Conservation (phyloP, 2,329 filamentous ascomycete species). For the Trichoderma harzianum region DNA sequence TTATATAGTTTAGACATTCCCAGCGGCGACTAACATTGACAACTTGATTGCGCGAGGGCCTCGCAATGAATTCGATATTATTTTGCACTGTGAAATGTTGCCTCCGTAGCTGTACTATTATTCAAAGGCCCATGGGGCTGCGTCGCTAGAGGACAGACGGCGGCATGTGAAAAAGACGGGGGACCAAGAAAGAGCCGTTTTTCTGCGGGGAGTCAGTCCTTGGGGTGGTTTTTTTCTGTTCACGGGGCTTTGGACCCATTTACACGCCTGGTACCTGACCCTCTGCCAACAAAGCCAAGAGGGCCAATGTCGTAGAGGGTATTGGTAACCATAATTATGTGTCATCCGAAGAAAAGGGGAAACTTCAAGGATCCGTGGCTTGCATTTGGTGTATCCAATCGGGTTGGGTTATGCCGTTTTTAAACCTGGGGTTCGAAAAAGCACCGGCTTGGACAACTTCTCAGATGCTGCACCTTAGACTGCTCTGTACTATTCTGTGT, state of each 20-base stretch:
- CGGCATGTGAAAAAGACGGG: conserved; percentile 13
- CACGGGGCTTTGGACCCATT: neutral
- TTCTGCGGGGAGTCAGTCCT: neutral
- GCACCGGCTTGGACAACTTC: neutral
- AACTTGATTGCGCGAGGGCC: neutral
- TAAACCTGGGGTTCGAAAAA: conserved; percentile 4
- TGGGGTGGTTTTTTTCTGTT: neutral
- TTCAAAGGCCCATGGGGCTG: neutral
- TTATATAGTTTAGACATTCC: conserved; percentile 43
- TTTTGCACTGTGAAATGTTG: neutral
- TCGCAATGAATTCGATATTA: neutral
- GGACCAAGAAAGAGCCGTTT: neutral
- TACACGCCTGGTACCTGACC: neutral
- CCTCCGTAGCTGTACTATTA: neutral
- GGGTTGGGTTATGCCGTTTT: neutral
- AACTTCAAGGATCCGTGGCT: neutral
- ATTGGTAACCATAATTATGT: neutral
- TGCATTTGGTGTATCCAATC: neutral
- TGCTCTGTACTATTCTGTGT: neutral
- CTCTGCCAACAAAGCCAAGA: neutral
- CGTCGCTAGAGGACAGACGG: neutral
- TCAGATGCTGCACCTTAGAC: neutral
- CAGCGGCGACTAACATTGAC: neutral
- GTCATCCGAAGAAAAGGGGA: neutral
- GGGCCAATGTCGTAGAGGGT: neutral